Base-by-base conservation (phyloP, 192 early-diverging fungal genomes). In the Podila verticillata region DNA sequence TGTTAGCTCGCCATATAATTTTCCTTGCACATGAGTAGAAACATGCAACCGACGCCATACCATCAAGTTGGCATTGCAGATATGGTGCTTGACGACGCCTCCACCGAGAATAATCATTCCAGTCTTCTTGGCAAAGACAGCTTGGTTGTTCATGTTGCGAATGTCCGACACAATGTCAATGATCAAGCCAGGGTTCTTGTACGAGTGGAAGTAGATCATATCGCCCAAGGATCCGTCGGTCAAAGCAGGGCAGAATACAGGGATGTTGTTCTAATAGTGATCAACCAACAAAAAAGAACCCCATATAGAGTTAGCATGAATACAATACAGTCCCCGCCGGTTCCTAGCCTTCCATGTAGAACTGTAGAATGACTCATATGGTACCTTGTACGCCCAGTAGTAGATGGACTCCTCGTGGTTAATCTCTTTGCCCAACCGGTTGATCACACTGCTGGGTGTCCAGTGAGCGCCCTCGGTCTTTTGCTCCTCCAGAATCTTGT, bases 191-290 rank as follows among this genome's bases (percentile, higher is more conserved):
- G 98, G 98, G 79, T 90, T 98, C 74, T 92, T 93, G 88, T 91
- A 99, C 20, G 95, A 94, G 86, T 99, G 98, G 74, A 99, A 98
- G 82, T 98, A 99, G 69, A 99, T 94, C 98, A 99, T 98, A 77
- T 99, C 98, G 13, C 98, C 98, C 17, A 99, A 83, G 2, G 96
- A 97, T 24, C 98, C 98, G 65, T 99, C 98, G 2, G 98, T 99
- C 39, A 99, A 80, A 2, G 97, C 98, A 1, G 98, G 98, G 78
- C 96, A 97, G 80, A 95, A 99, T 5, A 98, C 95, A 1, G 98
- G 98, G 65, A 99, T 98, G 75, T 98, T 83, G 83, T 99, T 98
- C 89, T 93, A 81, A 5, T n/a, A 17, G 8, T 65, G 7, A 19
- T 13, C 17, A 56, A 54, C 9, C 7, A 29, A 61, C 61, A 72